Conservation (phyloP, 768 basidiomycete genomes). For the Gymnopilus junonius region DNA sequence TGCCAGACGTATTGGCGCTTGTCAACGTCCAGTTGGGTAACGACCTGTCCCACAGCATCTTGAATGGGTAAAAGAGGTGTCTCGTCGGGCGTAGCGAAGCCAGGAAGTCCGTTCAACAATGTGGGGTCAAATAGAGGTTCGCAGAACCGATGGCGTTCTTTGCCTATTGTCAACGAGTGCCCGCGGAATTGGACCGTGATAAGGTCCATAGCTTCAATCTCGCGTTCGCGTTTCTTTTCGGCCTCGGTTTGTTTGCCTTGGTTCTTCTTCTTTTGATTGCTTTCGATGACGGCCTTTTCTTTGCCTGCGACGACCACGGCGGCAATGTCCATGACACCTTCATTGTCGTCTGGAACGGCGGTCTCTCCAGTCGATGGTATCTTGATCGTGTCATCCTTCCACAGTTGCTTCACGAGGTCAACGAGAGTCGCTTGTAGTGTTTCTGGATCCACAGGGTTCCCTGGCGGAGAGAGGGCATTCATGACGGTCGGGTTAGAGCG, state of each 20-base stretch:
- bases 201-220: constrained; percentile 87
- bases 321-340: constrained; percentile 89
- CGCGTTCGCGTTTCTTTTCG: constrained; percentile 78
- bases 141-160: constrained; percentile 88
- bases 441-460: constrained; percentile 49
- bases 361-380: constrained; percentile 79
- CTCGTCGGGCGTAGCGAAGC: constrained; percentile 28
- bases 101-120: constrained; percentile 48
- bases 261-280: constrained; percentile 78
- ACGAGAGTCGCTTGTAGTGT: constrained; percentile 55
- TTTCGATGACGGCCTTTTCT: constrained; percentile 87
- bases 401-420: constrained; percentile 68
- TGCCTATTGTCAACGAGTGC: constrained; percentile 75
- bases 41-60: constrained; percentile 67
- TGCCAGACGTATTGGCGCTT: constrained; percentile 77
- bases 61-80: constrained; percentile 54
- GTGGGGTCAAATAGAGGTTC: constrained; percentile 86
- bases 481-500: constrained; percentile 70
- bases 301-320: constrained; percentile 91
- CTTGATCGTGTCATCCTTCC: constrained; percentile 67
- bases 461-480: constrained; percentile 58
- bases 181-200: constrained; percentile 75
- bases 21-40: constrained; percentile 64
- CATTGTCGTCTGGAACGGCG: constrained; percentile 64
- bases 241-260: constrained; percentile 75